Evolutionary conservation across 2,329 filamentous ascomycete genomes (phyloP), one percentile per base, ranked within the genome.

Genomic region (Hyphodiscus sp.): DNA sequence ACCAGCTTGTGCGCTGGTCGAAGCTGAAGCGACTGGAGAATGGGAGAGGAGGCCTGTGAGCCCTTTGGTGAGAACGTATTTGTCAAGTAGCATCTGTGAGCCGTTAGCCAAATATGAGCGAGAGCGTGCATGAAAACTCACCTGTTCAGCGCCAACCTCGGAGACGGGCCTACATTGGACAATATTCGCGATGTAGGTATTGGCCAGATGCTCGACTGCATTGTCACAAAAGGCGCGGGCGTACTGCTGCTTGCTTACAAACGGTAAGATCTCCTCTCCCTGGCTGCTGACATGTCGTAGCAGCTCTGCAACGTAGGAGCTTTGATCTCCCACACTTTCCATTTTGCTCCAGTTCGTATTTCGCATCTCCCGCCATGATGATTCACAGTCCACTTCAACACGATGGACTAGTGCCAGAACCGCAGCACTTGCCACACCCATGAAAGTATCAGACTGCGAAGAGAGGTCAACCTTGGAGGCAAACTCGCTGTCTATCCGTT

Each of bases 311-410:
- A 97, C 89, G 63, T 96, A 99, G 0, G 87, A 85, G 70, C 91
- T 96, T 67, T 96, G 91, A 68, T 99, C 94, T 45, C 89, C 89
- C 3, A 96, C 94, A 55, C 81, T 87, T 63, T 97, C 94, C 76
- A 99, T 88, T 59, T 87, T 91, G 69, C 86, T 88, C 94, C 94
- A 99, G 47, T 91, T 88, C 0, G 87, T 95, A 67, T 96, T 96
- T 58, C 86, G 87, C 94, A 99, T 99, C 73, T 97, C 94, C 53
- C 91, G 83, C 94, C 92, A 99, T 16, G 86, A 85, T 0, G 87
- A 82, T 60, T 97, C 92, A 63, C 91, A 87, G 50, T 87, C 86
- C 0, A 85, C 69, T 67, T 96, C 91, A 4, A 96, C 88, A 64
- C 85, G 86, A 56, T 88, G 85, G 5, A 97, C 91, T 45, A 99